Percentiles rank a stretch among this genome's conserved stretches.
phyloP scores from a whole-genome alignment of 1,284 basidiomycete species.

The Cutaneotrichosporon mucoides region DNA sequence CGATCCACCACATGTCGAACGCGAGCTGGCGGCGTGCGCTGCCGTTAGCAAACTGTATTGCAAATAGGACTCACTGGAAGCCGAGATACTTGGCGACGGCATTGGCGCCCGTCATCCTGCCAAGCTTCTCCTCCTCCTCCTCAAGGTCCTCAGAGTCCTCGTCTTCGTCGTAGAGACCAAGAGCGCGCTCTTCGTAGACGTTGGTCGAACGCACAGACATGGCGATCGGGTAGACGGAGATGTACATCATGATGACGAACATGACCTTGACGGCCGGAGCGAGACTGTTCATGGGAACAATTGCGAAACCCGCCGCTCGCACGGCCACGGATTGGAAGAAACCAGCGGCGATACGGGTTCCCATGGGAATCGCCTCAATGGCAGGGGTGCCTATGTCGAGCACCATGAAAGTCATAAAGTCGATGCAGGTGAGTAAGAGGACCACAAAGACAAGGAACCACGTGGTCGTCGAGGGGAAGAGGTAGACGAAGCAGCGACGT shows the following conservation, averaged over 20 bases:
- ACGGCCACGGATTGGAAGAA: slow-evolving; percentile 70
- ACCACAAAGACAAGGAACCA: slow-evolving; percentile 78
- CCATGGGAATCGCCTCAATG: slow-evolving; percentile 67
- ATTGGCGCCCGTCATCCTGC: slow-evolving; percentile 40
- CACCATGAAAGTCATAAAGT: slow-evolving; percentile 85
- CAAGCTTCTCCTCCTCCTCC: slow-evolving; percentile 32
- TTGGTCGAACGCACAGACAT: slow-evolving; percentile 91
- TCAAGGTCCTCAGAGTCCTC: slow-evolving; percentile 52
- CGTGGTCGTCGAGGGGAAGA: slow-evolving; percentile 93
- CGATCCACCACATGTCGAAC: slow-evolving; percentile 91
- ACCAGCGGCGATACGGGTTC: slow-evolving; percentile 62
- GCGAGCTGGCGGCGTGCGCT: slow-evolving; percentile 75
- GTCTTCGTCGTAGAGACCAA: slow-evolving; percentile 65
- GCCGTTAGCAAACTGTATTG: not conserved
- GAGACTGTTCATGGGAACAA: slow-evolving; percentile 65
- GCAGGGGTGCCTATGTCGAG: slow-evolving; percentile 77
- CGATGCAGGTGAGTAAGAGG: slow-evolving; percentile 67
- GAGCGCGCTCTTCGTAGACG: slow-evolving; percentile 88
- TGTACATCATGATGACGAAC: slow-evolving; percentile 56
- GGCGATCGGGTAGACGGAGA: slow-evolving; percentile 54
- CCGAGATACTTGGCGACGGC: slow-evolving; percentile 50
- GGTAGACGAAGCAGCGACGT: slow-evolving; percentile 76
- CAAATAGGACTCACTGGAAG: slow-evolving; percentile 38
- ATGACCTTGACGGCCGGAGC: slow-evolving; percentile 78
- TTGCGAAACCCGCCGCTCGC: slow-evolving; percentile 80